Conservation (phyloP, 352 stramenopile species). For the Phytophthora chlamydospora region DNA sequence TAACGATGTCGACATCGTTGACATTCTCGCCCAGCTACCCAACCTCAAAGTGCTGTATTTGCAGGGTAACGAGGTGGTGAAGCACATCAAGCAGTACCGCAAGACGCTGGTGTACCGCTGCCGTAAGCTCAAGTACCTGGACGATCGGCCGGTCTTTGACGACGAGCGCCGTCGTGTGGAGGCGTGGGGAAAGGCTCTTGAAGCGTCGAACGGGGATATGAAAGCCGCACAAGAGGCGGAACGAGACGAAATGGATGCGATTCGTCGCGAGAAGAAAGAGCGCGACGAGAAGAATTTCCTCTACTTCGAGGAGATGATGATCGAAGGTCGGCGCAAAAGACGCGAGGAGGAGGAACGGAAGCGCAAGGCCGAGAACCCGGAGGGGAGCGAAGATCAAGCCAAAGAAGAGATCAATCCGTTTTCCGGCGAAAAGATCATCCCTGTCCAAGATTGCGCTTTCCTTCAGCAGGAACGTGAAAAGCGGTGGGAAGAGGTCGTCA, state of each 20-base stretch:
- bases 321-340: conserved; percentile 64
- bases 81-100: conserved; percentile 87
- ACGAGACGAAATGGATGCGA: conserved; percentile 82
- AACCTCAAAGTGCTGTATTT: conserved; percentile 88
- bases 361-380: conserved; percentile 19
- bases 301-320: conserved; percentile 90
- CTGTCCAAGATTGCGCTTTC: conserved; percentile 65
- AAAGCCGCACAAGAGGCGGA: conserved; percentile 85
- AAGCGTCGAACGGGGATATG: conserved; percentile 74
- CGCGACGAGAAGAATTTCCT: conserved; percentile 88
- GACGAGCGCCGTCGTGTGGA: conserved; percentile 88
- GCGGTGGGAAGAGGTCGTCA: conserved; percentile 71
- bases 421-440: conserved; percentile 74
- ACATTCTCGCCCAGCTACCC: conserved; percentile 72
- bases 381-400: conserved; percentile 18
- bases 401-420: conserved; percentile 62
- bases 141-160: conserved; percentile 86
- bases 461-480: conserved; percentile 65
- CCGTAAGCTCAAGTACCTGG: conserved; percentile 80
- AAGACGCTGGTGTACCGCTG: conserved; percentile 83
- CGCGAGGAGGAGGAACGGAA: conserved; percentile 52
- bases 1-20: conserved; percentile 61
- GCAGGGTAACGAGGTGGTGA: conserved; percentile 87
- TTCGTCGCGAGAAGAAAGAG: conserved; percentile 88
- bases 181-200: conserved; percentile 69